Base-by-base conservation (phyloP, 2,329 filamentous ascomycete species). In the Tolypocladium tundrense region DNA sequence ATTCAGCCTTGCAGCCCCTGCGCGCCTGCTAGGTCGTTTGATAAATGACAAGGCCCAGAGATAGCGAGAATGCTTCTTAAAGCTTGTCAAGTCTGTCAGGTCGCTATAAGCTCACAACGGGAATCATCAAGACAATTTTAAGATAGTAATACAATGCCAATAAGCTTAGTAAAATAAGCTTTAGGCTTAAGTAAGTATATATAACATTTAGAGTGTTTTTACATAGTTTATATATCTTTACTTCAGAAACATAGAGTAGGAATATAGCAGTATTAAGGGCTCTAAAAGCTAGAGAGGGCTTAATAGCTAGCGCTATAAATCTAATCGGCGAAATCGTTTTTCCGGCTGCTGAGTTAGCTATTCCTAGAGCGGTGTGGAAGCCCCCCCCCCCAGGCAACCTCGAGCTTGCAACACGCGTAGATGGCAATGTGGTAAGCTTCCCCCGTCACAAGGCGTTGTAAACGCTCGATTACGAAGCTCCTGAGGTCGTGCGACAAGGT, bases 361-460 rank as follows among this genome's bases (percentile, higher is more conserved):
- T 6, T 39, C 8, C 4, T 27, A 40, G 35, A 51, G 1, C 1
- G 19, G 27, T 9, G 19, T n/a, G 31, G 31, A 5, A 10, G 9
- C 27, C n/a, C 21, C 16, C 21, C 16, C 48, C 16, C 35, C 10
- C 10, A 51, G 9, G 9, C 31, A 51, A 51, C 40, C 24, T 55
- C 27, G 48, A 21, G 19, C n/a, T n/a, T n/a, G 4, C 31, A 9
- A 33, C 31, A 33, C 39, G 27, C 53, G 53, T 37, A 8, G 31
- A 55, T 35, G 31, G 33, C 41, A 14, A 55, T 55, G 53, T 16
- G 24, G 41, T 48, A 55, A 55, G 53, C 27, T 35, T 43, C 9
- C 31, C 53, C 53, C 40, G 19, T 21, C 31, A 48, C 16, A 31
- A 55, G 41, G 53, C 41, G 53, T 37, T 37, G 8, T 40, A 39